phyloP scores from a whole-genome alignment of 1,284 basidiomycete genomes.

The Bjerkandera adusta region DNA sequence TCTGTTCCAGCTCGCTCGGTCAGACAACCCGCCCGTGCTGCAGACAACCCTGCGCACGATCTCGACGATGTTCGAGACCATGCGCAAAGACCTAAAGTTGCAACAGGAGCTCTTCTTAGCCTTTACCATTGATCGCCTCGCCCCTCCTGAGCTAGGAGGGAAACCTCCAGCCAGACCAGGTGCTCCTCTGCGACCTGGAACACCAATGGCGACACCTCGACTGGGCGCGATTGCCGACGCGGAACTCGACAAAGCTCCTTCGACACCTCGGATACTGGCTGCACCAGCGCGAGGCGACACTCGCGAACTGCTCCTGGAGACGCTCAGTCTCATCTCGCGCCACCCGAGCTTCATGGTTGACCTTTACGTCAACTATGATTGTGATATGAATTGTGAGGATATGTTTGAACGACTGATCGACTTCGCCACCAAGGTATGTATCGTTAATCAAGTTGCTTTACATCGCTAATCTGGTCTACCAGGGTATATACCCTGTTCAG shows the following conservation, averaged over 20 bases:
- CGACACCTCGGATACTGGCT: slow-evolving; percentile 58
- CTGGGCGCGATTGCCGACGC: slow-evolving; percentile 41
- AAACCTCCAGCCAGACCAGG: slow-evolving; percentile 23
- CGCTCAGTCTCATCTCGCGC: slow-evolving; percentile 77
- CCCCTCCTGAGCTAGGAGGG: slow-evolving; percentile 43
- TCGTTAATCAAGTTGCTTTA: background rate
- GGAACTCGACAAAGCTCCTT: slow-evolving; percentile 48
- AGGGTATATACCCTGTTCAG: slow-evolving; percentile 78
- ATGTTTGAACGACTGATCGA: slow-evolving; percentile 90
- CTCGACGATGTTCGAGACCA: slow-evolving; percentile 85
- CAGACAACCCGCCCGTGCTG: slow-evolving; percentile 82
- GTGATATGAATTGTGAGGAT: slow-evolving; percentile 95
- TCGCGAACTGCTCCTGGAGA: slow-evolving; percentile 89
- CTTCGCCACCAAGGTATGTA: slow-evolving; percentile 79
- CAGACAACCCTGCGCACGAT: slow-evolving; percentile 84
- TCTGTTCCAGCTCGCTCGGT: slow-evolving; percentile 91
- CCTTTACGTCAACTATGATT: slow-evolving; percentile 96
- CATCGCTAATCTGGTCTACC: background rate
- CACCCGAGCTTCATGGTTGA: slow-evolving; percentile 93
- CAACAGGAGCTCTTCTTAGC: slow-evolving; percentile 95
- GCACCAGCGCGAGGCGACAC: slow-evolving; percentile 85
- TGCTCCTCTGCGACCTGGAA: slow-evolving; percentile 50
- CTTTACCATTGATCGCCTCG: slow-evolving; percentile 90
- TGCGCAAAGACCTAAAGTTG: slow-evolving; percentile 88
- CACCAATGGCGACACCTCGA: slow-evolving; percentile 47